Evolutionary conservation across 495 filamentous ascomycete genomes (phyloP), one percentile per base, ranked within the genome.

Genomic region (Xylaria sp.): DNA sequence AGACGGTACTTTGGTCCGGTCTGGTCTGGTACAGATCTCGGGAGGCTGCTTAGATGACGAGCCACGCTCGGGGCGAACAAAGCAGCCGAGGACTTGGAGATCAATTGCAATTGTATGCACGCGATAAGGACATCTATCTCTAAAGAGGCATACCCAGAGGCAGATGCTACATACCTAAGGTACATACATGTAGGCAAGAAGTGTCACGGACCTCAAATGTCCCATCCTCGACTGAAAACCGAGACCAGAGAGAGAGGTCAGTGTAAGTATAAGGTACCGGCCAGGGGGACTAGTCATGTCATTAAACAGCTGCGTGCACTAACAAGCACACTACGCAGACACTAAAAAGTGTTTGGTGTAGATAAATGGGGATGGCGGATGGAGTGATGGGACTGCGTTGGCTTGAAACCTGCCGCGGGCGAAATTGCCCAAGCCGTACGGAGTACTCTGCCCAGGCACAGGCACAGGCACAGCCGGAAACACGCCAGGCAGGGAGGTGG

Each of bases 11-110:
- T 3, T 37, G 35, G 4, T 37, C 8, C 35, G 3, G 11, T 48
- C n/a, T 64, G 61, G 61, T 46, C 5, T 64, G 41, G 37, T 40
- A 44, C 62, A 52, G 62, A 52, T 65, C 62, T 65, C 62, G 44
- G 61, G 24, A 65, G 26, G 40, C 21, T 61, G 35, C 61, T 64
- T 48, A 14, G 29, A 52, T 50, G 8, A n/a, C 31, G n/a, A 55
- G 52, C 26, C 11, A 21, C 26, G 24, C 50, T 53, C 50, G 21
- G 26, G 50, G 24, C 11, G 46, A 24, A 50, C 50, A 53, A 11
- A 26, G 24, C 50, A 29, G 24, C 19, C 9, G 19, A 11, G n/a
- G n/a, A 24, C 46, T 21, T 24, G 46, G n/a, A 24, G n/a, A n/a
- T n/a, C n/a, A 50, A 21, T 11, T 24, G 2, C 3, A 50, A 8